Conservation (phyloP, 495 filamentous ascomycete genomes). For the Gamarada debralockiae region DNA sequence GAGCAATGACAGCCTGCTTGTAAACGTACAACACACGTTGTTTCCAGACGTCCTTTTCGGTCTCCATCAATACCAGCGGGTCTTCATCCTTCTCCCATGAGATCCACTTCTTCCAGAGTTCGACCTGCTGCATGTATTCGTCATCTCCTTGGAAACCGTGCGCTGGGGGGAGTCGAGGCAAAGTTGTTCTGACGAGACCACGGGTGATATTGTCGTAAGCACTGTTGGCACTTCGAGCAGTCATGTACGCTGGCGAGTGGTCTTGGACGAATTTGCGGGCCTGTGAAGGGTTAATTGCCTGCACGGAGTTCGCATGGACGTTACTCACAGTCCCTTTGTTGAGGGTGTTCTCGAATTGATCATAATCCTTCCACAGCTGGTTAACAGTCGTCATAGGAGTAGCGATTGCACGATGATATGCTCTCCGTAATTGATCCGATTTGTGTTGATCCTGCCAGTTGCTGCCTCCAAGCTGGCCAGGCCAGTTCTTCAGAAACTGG, state of each 20-base stretch:
- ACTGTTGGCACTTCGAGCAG: slow-evolving; percentile 79
- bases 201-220: slow-evolving; percentile 81
- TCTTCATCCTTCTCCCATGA: slow-evolving; percentile 89
- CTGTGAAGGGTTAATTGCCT: slow-evolving; percentile 37
- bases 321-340: slow-evolving; percentile 62
- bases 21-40: slow-evolving; percentile 82
- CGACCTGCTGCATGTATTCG: slow-evolving; percentile 82
- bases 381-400: slow-evolving; percentile 79
- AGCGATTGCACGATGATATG: slow-evolving; percentile 83
- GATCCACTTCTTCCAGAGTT: slow-evolving; percentile 91
- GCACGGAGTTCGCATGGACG: slow-evolving; percentile 31
- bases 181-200: slow-evolving; percentile 68
- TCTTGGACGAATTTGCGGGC: slow-evolving; percentile 92
- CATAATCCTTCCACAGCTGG: slow-evolving; percentile 92
- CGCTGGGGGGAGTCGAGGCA: slow-evolving; percentile 77
- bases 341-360: slow-evolving; percentile 85
- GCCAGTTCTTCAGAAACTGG: slow-evolving; percentile 80
- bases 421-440: slow-evolving; percentile 87
- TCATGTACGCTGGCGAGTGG: slow-evolving; percentile 87
- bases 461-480: slow-evolving; percentile 77
- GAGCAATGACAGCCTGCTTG: slow-evolving; percentile 89
- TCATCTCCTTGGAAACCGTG: slow-evolving; percentile 82
- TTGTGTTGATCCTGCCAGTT: slow-evolving; percentile 97
- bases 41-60: slow-evolving; percentile 69
- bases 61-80: slow-evolving; percentile 75